phyloP scores from a whole-genome alignment of 306 rosid species.

The Vicia villosa region DNA sequence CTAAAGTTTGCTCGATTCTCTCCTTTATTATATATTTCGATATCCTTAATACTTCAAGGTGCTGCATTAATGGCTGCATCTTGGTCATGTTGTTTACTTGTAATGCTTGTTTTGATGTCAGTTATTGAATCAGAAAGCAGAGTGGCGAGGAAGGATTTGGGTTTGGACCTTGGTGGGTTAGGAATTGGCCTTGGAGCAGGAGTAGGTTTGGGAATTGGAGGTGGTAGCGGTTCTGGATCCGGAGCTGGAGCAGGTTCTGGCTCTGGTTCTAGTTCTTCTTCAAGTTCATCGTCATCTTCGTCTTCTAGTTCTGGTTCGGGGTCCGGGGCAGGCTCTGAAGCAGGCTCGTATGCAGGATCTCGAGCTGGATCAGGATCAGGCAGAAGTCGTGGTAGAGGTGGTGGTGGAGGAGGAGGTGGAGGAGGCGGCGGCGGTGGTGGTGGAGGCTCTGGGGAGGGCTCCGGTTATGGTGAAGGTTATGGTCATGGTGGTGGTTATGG shows the following conservation, averaged over 20 bases:
- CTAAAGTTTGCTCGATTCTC: constrained; percentile 2
- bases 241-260: constrained; percentile 55
- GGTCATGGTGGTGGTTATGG: no score
- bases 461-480: constrained; percentile 39
- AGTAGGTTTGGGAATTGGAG: constrained; percentile 51
- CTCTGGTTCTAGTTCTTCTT: constrained; percentile 52
- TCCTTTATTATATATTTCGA: background rate
- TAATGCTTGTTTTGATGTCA: constrained; percentile 41
- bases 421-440: constrained; percentile 39
- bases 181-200: constrained; percentile 58
- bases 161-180: constrained; percentile 58
- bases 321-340: constrained; percentile 49
- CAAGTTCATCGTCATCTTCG: constrained; percentile 50
- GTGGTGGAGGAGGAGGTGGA: background rate
- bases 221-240: constrained; percentile 54
- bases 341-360: constrained; percentile 57
- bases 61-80: constrained; percentile 43
- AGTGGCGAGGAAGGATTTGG: constrained; percentile 53
- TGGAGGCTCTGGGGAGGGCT: constrained; percentile 16
- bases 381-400: constrained; percentile 20
- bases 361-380: constrained; percentile 55
- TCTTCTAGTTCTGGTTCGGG: constrained; percentile 52
- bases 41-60: background rate
- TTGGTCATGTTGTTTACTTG: constrained; percentile 40
- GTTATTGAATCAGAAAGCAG: constrained; percentile 46